Evolutionary conservation across 2,329 filamentous ascomycete genomes (phyloP).

Genomic region (Curvularia verruculosa): DNA sequence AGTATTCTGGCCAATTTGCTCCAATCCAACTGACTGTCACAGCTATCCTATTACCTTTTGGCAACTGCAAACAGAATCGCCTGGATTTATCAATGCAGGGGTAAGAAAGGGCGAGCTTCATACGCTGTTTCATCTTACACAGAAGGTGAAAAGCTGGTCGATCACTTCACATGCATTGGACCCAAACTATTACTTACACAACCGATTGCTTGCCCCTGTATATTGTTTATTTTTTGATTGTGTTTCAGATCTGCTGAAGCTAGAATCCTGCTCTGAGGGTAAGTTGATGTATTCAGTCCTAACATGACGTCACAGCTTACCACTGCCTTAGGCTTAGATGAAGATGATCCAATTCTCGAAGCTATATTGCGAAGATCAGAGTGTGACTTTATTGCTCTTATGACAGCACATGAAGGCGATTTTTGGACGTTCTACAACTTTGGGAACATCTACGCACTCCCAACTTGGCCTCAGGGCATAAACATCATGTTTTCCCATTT

Average conservation of each 20-base stretch:
- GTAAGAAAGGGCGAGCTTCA: neutral
- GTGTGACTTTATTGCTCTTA: neutral
- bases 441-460: neutral
- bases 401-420: neutral
- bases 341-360: neutral
- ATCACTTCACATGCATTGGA: neutral
- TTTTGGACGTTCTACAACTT: neutral
- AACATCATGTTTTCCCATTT: neutral
- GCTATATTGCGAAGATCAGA: neutral
- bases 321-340: neutral
- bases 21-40: neutral
- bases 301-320: neutral
- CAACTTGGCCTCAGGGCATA: neutral
- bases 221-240: no score
- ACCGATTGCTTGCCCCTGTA: no score
- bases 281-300: neutral
- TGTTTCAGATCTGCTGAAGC: neutral
- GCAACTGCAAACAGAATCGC: neutral
- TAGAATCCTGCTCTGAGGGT: neutral
- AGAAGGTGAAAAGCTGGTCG: neutral
- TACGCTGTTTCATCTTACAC: neutral
- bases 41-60: neutral
- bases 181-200: no score
- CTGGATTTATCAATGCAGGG: neutral
- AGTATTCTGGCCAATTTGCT: neutral